Conservation (phyloP, 108 stramenopile genomes). For the Skeletonema grethae region DNA sequence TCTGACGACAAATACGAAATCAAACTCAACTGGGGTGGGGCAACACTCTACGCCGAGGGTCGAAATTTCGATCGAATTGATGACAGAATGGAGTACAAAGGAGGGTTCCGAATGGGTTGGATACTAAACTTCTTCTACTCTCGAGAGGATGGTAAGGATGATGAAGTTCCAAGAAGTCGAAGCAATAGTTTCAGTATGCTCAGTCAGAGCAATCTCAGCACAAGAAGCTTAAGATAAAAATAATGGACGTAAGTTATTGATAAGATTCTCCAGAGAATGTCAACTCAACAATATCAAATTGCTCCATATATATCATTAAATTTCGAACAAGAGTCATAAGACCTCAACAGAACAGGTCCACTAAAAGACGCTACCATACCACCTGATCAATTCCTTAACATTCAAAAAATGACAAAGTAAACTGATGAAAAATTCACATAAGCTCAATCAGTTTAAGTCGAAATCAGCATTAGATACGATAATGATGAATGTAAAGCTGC, state of each 20-base stretch:
- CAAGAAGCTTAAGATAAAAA: slow-evolving; percentile 28
- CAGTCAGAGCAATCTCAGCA: slow-evolving; percentile 49
- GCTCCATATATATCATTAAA: too few species aligned
- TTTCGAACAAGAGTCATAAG: too few species aligned
- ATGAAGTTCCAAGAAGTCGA: slow-evolving; percentile 63
- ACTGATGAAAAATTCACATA: too few species aligned
- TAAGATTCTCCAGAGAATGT: too few species aligned
- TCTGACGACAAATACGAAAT: slow-evolving; percentile 74
- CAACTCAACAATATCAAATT: too few species aligned
- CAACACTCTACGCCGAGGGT: slow-evolving; percentile 74
- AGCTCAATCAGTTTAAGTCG: too few species aligned
- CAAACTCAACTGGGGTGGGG: slow-evolving; percentile 68
- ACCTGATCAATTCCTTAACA: too few species aligned
- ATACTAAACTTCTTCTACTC: slow-evolving; percentile 77
- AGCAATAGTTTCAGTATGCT: slow-evolving; percentile 73
- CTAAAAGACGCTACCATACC: too few species aligned
- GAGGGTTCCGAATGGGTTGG: slow-evolving; percentile 85
- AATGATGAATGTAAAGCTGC: too few species aligned
- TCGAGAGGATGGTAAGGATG: slow-evolving; percentile 31
- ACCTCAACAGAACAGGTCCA: too few species aligned
- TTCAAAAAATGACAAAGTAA: too few species aligned
- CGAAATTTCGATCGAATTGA: slow-evolving; percentile 82
- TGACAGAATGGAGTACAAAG: slow-evolving; percentile 72
- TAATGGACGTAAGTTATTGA: background rate
- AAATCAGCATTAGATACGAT: too few species aligned